Evolutionary conservation across 2,329 filamentous ascomycete genomes (phyloP), one percentile per base, ranked within the genome.

Genomic region (Penicillium janthinellum): DNA sequence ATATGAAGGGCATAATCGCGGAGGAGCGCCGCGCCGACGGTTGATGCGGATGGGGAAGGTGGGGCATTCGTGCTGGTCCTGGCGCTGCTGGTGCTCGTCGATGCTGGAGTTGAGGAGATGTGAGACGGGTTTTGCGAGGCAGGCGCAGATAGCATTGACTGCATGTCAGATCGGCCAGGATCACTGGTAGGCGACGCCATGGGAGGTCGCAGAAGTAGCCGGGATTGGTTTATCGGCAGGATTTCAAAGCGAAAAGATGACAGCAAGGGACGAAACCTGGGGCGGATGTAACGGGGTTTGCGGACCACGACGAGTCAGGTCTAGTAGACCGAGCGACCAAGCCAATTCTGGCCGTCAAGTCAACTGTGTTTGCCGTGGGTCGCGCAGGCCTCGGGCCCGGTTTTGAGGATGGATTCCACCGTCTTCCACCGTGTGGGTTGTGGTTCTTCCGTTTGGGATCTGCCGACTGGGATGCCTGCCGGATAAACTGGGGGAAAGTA

Each of bases 1-100:
- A 81, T 74, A 61, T 80, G 73, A 41, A 72, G 69, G 54, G 74
- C 75, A 76, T 80, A 75, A 58, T 79, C 78, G 60, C 75, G 77
- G 44, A 79, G 74, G 48, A 79, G 72, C 17, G 75, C 73, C 38
- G 76, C 73, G 62, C 75, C 76, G 59, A 74, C 65, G 28, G 67
- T 66, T 22, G 68, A 68, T 35, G 72, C 65, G 60, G 63, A 69
- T 60, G 60, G 60, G 60, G 62, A 56, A 61, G 58, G 63, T 65
- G 64, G 64, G 64, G 62, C 59, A 57, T 35, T 59, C n/a, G 50
- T 25, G 50, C 37, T 41, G 22, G 22, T 15, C 14, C 48, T 20
- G 31, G 31, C 48, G n/a, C 28, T 15, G 28, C n/a, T 37, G 39
- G 38, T 12, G 52, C n/a, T 45, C n/a, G 39, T 17, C 5, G 52